A percentile compares a stretch with the other conserved stretches of the same genome.
Evolutionary conservation across 129 eudicot species (phyloP).

Genomic region (Flaveria trinervia): DNA sequence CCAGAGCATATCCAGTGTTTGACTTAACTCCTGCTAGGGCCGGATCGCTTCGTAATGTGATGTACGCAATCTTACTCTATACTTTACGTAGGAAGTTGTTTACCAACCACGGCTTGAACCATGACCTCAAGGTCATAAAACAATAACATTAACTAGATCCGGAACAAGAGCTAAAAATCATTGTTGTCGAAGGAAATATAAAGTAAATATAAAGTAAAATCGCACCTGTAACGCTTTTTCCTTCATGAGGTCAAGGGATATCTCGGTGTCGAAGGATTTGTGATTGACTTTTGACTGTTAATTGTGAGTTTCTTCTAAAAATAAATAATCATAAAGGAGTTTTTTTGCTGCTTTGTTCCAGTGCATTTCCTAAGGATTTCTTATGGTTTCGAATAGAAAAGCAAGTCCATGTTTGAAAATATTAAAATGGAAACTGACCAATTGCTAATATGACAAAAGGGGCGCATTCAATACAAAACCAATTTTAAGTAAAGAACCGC

Average conservation of each 20-base stretch:
- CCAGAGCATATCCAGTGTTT: no score
- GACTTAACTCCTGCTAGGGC: no score
- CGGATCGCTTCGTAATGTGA: no score
- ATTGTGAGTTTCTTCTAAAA: not conserved
- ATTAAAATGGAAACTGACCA: not conserved
- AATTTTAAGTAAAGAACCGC: no score
- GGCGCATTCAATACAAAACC: not conserved
- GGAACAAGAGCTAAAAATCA: constrained; percentile 3
- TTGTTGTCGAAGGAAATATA: no score
- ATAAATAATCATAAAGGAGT: not conserved
- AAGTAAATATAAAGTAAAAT: not conserved
- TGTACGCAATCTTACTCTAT: no score
- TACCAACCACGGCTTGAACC: no score
- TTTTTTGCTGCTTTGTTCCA: not conserved
- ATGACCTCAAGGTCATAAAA: no score
- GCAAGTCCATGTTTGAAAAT: not conserved
- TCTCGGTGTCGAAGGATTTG: not conserved
- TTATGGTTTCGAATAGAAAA: not conserved
- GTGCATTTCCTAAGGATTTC: not conserved
- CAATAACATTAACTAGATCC: not conserved
- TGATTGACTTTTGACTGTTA: constrained; percentile 4
- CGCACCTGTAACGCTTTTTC: constrained; percentile 1
- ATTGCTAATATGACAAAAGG: not conserved
- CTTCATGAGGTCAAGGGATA: not conserved
- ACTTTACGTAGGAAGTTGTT: no score